Evolutionary conservation across 78 protist species (phyloP).

Genomic region (Dictyostelium firmibasis): DNA sequence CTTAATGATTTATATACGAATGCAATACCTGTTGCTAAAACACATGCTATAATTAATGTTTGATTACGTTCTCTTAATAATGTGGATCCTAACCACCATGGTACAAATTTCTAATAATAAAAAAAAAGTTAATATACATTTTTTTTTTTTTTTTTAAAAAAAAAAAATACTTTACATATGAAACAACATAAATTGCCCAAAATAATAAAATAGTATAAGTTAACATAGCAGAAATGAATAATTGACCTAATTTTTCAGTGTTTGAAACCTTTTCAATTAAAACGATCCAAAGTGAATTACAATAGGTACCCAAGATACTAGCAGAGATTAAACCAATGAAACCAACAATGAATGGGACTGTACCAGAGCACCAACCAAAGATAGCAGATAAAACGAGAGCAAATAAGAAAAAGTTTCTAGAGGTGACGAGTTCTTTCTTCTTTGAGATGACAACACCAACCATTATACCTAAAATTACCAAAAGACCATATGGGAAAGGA

Average conservation of each 20-base stretch:
- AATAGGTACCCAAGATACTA: background rate
- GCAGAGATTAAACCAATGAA: constrained; percentile 54
- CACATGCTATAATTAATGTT: constrained; percentile 53
- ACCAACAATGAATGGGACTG: constrained; percentile 36
- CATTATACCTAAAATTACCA: constrained; percentile 10
- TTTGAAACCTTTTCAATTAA: constrained; percentile 38
- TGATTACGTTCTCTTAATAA: constrained; percentile 74
- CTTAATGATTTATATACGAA: background rate
- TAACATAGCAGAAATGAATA: constrained; percentile 22
- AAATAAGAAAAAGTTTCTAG: constrained; percentile 27
- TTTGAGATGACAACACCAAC: constrained; percentile 45
- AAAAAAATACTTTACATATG: constrained; percentile 31
- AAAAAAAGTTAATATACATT: no score
- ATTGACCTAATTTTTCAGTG: background rate
- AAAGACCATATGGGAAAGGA: constrained; percentile 64
- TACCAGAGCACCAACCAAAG: constrained; percentile 72
- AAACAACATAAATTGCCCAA: constrained; percentile 76
- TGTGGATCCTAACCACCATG: constrained; percentile 75
- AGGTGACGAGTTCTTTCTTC: constrained; percentile 5
- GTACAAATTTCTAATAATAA: constrained; percentile 45
- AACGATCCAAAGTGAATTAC: constrained; percentile 41
- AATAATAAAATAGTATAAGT: constrained; percentile 54
- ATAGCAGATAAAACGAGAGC: background rate
- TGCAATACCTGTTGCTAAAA: constrained; percentile 23
- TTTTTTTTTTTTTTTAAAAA: background rate